Evolutionary conservation across 495 filamentous ascomycete species (phyloP).

Genomic region (Penicillium pancosmium): DNA sequence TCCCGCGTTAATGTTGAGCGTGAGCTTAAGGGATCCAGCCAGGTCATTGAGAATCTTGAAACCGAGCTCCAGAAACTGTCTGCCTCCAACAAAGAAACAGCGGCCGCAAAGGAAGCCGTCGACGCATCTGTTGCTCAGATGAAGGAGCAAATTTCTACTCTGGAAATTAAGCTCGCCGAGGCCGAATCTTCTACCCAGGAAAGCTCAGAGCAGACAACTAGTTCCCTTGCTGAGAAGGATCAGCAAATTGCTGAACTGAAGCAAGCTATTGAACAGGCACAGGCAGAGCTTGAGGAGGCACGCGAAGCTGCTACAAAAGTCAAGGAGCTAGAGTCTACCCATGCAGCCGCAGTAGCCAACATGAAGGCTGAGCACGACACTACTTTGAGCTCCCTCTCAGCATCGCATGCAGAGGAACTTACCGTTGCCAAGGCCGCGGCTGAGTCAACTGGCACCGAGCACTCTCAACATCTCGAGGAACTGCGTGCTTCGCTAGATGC

Average conservation of each 20-base stretch:
- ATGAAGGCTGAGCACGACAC: slow-evolving; percentile 43
- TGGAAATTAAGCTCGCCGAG: slow-evolving; percentile 43
- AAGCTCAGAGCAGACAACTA: slow-evolving; percentile 29
- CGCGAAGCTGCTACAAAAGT: slow-evolving; percentile 34
- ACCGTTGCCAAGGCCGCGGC: slow-evolving; percentile 35
- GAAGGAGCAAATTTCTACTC: slow-evolving; percentile 41
- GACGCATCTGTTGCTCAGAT: slow-evolving; percentile 32
- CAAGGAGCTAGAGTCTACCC: slow-evolving; percentile 44
- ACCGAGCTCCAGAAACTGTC: slow-evolving; percentile 44
- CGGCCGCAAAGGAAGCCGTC: slow-evolving; percentile 45
- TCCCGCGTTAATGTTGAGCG: slow-evolving; percentile 40
- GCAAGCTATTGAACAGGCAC: slow-evolving; percentile 37
- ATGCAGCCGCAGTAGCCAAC: slow-evolving; percentile 37
- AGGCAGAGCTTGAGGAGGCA: slow-evolving; percentile 39
- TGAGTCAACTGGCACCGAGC: slow-evolving; percentile 35
- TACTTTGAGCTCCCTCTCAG: slow-evolving; percentile 32
- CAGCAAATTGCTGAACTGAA: slow-evolving; percentile 42
- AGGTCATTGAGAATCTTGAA: slow-evolving; percentile 48
- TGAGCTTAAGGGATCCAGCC: slow-evolving; percentile 46
- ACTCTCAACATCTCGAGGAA: slow-evolving; percentile 43
- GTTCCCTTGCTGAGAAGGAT: slow-evolving; percentile 40
- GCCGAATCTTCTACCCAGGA: slow-evolving; percentile 37
- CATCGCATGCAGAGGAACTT: slow-evolving; percentile 42
- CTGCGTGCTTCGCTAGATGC: slow-evolving; percentile 45
- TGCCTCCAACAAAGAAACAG: slow-evolving; percentile 43